Conservation (phyloP, 345 rosid species). For the Boechera retrofracta region DNA sequence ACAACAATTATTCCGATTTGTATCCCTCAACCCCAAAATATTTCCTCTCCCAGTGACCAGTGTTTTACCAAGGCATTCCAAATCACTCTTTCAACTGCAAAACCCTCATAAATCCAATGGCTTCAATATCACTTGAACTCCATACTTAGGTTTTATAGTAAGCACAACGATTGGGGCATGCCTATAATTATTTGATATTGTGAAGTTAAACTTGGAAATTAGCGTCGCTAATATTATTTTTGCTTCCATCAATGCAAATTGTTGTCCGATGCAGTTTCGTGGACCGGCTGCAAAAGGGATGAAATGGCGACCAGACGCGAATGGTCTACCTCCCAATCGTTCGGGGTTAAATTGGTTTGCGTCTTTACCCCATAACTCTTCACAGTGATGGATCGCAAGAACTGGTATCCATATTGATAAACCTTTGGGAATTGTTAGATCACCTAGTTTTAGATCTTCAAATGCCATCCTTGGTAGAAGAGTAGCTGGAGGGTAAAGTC, state of each 20-base stretch:
- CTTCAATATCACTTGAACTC: slow-evolving; percentile 73
- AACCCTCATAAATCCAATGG: slow-evolving; percentile 45
- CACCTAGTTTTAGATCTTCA: slow-evolving; percentile 78
- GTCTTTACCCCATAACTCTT: slow-evolving; percentile 91
- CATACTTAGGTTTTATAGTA: slow-evolving; percentile 78
- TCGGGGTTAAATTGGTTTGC: slow-evolving; percentile 89
- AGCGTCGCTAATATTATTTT: slow-evolving; percentile 73
- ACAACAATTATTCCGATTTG: slow-evolving; percentile 6
- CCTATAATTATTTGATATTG: slow-evolving; percentile 60
- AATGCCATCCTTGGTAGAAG: slow-evolving; percentile 93
- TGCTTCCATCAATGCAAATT: slow-evolving; percentile 87
- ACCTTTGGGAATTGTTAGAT: slow-evolving; percentile 85
- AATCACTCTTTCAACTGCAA: slow-evolving; percentile 1
- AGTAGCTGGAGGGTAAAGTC: slow-evolving; percentile 94
- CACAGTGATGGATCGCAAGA: slow-evolving; percentile 87
- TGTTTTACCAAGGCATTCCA: neutral
- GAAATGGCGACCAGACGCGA: slow-evolving; percentile 64
- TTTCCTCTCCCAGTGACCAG: neutral
- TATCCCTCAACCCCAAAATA: slow-evolving; percentile 19
- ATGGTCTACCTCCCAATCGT: slow-evolving; percentile 66
- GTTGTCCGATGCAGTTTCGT: slow-evolving; percentile 75
- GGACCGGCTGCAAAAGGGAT: slow-evolving; percentile 87
- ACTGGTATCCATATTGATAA: slow-evolving; percentile 95
- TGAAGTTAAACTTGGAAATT: slow-evolving; percentile 60
- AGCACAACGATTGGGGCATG: slow-evolving; percentile 79